These are phyloP conservation scores for Penicillium sp. DNA, from an alignment of 2,329 filamentous ascomycete genomes.

Conservation along the genomic window DNA sequence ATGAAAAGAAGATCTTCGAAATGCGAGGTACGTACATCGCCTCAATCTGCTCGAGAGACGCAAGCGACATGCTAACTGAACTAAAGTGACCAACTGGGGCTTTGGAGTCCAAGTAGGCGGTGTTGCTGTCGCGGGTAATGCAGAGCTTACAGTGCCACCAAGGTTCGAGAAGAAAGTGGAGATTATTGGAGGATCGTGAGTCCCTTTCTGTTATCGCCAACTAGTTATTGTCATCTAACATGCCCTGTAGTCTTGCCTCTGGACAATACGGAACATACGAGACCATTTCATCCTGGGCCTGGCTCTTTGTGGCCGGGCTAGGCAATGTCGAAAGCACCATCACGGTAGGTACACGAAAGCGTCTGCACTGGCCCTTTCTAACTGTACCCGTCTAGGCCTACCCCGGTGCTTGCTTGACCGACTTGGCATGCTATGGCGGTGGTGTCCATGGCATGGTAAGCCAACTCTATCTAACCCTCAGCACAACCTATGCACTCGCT, in stretches of 20 bases:
- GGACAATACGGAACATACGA: conserved; percentile 64
- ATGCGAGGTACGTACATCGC: conserved; percentile 44
- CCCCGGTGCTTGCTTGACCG: conserved; percentile 60
- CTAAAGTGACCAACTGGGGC: conserved; percentile 60
- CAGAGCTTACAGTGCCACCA: conserved; percentile 49
- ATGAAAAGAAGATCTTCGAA: conserved; percentile 56
- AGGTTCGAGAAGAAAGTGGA: conserved; percentile 43
- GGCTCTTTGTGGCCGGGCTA: conserved; percentile 58
- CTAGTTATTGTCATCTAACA: conserved; percentile 35
- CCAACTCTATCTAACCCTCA: not conserved
- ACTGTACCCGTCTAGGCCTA: conserved; percentile 39
- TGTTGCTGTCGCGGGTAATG: conserved; percentile 52
- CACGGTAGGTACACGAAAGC: conserved; percentile 34
- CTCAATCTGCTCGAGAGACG: not conserved
- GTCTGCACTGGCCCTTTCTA: not conserved
- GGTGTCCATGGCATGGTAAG: conserved; percentile 51
- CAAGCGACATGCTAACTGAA: conserved; percentile 5
- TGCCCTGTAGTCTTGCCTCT: conserved; percentile 54
- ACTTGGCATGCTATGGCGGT: conserved; percentile 57
- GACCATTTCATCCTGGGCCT: conserved; percentile 59
- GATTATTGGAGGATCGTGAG: conserved; percentile 48
- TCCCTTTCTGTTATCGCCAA: not conserved
- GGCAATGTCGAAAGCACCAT: conserved; percentile 62
- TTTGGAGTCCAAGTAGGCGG: conserved; percentile 60
- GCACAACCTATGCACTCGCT: not conserved